Conservation (phyloP, 495 filamentous ascomycete genomes). For the Podospora didyma region DNA sequence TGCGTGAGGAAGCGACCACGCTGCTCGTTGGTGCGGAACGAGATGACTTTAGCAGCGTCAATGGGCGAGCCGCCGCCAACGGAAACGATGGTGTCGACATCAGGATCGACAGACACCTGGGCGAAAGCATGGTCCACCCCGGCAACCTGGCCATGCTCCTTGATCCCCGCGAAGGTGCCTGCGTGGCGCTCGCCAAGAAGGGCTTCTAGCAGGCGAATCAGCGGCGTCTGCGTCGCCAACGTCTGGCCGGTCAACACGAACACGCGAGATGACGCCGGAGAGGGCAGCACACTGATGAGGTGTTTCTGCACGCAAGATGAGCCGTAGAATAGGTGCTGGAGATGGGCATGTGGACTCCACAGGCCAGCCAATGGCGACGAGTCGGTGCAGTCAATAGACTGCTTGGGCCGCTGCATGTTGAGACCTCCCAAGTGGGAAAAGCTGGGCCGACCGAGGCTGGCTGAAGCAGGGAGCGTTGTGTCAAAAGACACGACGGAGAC, state of each 20-base stretch:
- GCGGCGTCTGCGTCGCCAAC: neutral
- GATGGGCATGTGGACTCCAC: neutral
- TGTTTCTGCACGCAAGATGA: neutral
- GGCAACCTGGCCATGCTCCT: neutral
- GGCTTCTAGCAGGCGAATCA: neutral
- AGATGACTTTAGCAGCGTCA: neutral
- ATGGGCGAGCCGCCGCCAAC: neutral
- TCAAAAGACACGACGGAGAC: too few relatives aligned
- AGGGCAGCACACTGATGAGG: neutral
- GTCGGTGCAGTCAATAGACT: neutral
- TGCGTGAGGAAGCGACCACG: neutral
- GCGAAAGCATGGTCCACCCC: neutral
- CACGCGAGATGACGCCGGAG: neutral
- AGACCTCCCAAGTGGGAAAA: neutral
- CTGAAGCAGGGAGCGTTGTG: neutral
- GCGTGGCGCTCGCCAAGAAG: neutral
- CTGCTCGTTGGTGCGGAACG: neutral
- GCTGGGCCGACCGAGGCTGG: neutral
- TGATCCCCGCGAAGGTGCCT: neutral
- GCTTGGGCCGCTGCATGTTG: neutral
- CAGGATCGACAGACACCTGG: neutral
- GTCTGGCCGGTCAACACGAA: neutral
- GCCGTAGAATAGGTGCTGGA: neutral
- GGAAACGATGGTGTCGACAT: neutral
- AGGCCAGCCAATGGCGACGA: neutral